A percentile compares a stretch with the other conserved stretches of the same genome.
These are phyloP conservation scores for Phyllosticta citriasiana DNA, from an alignment of 2,329 filamentous ascomycete genomes.

Conservation along the genomic window DNA sequence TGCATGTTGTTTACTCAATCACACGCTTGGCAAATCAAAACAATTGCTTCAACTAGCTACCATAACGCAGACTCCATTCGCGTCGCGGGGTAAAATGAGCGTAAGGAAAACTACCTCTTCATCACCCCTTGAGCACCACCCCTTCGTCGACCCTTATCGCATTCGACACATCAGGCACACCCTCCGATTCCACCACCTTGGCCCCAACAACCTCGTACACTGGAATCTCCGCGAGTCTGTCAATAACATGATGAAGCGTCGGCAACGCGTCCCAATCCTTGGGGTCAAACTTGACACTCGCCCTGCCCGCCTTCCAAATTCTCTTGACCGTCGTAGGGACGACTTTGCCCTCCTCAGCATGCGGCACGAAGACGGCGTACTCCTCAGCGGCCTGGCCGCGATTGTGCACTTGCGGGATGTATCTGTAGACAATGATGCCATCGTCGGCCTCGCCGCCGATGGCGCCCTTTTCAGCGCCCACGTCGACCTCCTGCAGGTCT, in stretches of 20 bases:
- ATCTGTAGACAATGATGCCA: conserved; percentile 46
- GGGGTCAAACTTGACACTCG: conserved; percentile 39
- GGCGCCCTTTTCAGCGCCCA: conserved; percentile 6
- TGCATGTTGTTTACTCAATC: not conserved
- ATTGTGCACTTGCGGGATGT: conserved; percentile 45
- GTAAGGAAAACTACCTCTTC: conserved; percentile 11
- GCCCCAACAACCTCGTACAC: conserved; percentile 47
- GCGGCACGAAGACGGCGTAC: conserved; percentile 38
- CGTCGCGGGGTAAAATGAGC: not conserved
- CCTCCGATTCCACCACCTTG: conserved; percentile 45
- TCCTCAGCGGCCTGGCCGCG: conserved; percentile 43
- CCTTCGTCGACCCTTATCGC: conserved; percentile 22
- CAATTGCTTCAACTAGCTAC: not conserved
- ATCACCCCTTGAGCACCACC: conserved; percentile 18
- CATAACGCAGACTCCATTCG: not conserved
- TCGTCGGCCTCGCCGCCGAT: conserved; percentile 25
- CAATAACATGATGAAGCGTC: conserved; percentile 50
- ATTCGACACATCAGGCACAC: conserved; percentile 39
- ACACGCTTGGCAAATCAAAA: not conserved
- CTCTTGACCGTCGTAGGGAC: conserved; percentile 25
- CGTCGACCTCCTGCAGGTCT: conserved; percentile 15
- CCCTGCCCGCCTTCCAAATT: conserved; percentile 30
- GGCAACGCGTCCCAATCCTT: conserved; percentile 47
- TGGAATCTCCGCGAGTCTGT: conserved; percentile 44
- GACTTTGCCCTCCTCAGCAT: conserved; percentile 21